phyloP scores from a whole-genome alignment of 768 basidiomycete genomes.

The Lactifluus volemus region DNA sequence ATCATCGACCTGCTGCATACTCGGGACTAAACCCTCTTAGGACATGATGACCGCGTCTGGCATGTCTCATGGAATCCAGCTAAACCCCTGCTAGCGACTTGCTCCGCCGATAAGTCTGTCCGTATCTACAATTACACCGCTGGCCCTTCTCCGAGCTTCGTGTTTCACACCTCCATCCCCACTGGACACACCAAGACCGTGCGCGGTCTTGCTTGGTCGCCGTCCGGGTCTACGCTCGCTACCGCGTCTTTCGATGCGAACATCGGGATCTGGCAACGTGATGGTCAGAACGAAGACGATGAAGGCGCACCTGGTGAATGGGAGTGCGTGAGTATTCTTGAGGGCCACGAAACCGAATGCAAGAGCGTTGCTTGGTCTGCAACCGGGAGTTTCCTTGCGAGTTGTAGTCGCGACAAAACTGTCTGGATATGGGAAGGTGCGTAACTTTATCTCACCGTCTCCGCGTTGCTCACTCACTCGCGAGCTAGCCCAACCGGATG shows the following conservation, averaged over 20 bases:
- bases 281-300: slow-evolving; percentile 35
- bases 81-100: slow-evolving; percentile 78
- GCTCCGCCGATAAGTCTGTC: slow-evolving; percentile 90
- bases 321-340: slow-evolving; percentile 81
- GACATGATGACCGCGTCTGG: slow-evolving; percentile 89
- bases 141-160: slow-evolving; percentile 33
- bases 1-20: neutral
- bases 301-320: slow-evolving; percentile 42
- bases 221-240: slow-evolving; percentile 77
- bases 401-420: slow-evolving; percentile 92
- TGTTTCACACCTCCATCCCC: slow-evolving; percentile 53
- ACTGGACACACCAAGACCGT: slow-evolving; percentile 89
- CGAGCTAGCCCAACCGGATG: slow-evolving; percentile 72
- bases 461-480: neutral
- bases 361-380: slow-evolving; percentile 42
- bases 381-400: slow-evolving; percentile 65
- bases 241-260: slow-evolving; percentile 93
- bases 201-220: slow-evolving; percentile 79
- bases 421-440: slow-evolving; percentile 99
- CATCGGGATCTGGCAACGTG: slow-evolving; percentile 84
- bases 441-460: slow-evolving; percentile 10
- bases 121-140: slow-evolving; percentile 65
- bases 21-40: slow-evolving; percentile 15
- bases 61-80: slow-evolving; percentile 81
- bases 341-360: slow-evolving; percentile 96